These are phyloP conservation scores for Arthrobotrys musiformis DNA, from an alignment of 2,329 filamentous ascomycete genomes.

Conservation along the genomic window DNA sequence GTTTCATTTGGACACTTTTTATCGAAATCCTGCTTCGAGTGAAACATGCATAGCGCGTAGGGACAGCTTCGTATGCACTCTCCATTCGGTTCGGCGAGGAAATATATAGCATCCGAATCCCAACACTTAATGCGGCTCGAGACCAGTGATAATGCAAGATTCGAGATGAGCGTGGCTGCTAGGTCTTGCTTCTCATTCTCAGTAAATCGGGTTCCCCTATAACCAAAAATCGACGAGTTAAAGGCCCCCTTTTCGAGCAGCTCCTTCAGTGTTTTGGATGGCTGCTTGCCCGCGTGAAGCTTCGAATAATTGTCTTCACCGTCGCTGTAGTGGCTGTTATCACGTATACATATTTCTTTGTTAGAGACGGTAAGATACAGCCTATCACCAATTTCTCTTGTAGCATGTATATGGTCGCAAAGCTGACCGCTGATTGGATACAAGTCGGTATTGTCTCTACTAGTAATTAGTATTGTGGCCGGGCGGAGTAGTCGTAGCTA, in stretches of 20 bases:
- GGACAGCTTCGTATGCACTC: background rate
- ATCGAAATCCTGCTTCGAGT: background rate
- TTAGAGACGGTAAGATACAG: conserved; percentile 3
- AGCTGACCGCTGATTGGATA: conserved; percentile 2
- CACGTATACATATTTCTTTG: conserved; percentile 1
- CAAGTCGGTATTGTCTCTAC: background rate
- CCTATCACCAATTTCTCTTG: conserved; percentile 3
- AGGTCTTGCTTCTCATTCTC: conserved; percentile 10
- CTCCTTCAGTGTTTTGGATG: conserved; percentile 16
- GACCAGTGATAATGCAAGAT: background rate
- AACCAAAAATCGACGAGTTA: conserved; percentile 11
- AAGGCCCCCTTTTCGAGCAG: conserved; percentile 4
- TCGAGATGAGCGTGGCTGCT: conserved; percentile 8
- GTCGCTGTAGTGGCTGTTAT: background rate
- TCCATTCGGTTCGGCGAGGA: background rate
- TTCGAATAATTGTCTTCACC: background rate
- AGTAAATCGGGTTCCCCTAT: background rate
- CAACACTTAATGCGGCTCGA: conserved; percentile 13
- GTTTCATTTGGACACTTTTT: background rate
- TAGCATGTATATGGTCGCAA: conserved; percentile 14
- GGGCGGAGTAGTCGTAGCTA: background rate
- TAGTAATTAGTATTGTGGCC: background rate
- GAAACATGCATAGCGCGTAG: background rate
- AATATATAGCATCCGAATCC: conserved; percentile 13
- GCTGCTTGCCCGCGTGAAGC: conserved; percentile 1